Evolutionary conservation across 257 asterid species (phyloP).

Genomic region (Solanum gracilifrons): DNA sequence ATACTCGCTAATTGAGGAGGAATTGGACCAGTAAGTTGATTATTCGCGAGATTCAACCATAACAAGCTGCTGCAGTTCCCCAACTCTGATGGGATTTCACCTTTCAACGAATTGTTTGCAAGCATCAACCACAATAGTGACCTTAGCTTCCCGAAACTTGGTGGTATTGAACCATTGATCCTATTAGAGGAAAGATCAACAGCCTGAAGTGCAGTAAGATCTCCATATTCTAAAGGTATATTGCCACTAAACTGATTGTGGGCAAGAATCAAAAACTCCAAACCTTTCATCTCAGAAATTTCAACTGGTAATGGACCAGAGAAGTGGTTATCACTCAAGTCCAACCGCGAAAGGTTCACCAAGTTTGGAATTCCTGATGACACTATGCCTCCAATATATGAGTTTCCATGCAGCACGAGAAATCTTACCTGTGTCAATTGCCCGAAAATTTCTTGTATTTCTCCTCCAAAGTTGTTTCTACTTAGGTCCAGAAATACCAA

Average conservation of each 20-base stretch:
- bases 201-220: slow-evolving; percentile 58
- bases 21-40: slow-evolving; percentile 43
- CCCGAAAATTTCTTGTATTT: slow-evolving; percentile 59
- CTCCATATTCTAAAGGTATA: slow-evolving; percentile 71
- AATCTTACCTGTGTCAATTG: slow-evolving; percentile 43
- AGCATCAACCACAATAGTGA: slow-evolving; percentile 78
- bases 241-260: slow-evolving; percentile 50
- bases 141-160: slow-evolving; percentile 45
- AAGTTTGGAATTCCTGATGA: slow-evolving; percentile 48
- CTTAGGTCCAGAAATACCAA: slow-evolving; percentile 64
- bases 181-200: slow-evolving; percentile 75
- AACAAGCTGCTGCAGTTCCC: slow-evolving; percentile 80
- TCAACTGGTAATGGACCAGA: slow-evolving; percentile 60
- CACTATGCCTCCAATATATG: slow-evolving; percentile 47
- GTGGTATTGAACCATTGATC: slow-evolving; percentile 49
- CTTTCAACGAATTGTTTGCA: slow-evolving; percentile 49
- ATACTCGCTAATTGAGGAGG: slow-evolving; percentile 42
- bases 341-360: slow-evolving; percentile 53
- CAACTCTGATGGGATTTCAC: slow-evolving; percentile 51
- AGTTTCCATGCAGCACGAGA: slow-evolving; percentile 53
- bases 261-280: slow-evolving; percentile 64
- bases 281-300: slow-evolving; percentile 35
- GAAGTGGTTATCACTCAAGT: slow-evolving; percentile 67
- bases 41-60: slow-evolving; percentile 74
- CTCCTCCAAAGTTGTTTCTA: slow-evolving; percentile 57